Percentiles rank a stretch among this genome's conserved stretches.
These are phyloP conservation scores for Colletotrichum nymphaeae DNA, from an alignment of 2,329 filamentous ascomycete genomes.

Conservation along the genomic window DNA sequence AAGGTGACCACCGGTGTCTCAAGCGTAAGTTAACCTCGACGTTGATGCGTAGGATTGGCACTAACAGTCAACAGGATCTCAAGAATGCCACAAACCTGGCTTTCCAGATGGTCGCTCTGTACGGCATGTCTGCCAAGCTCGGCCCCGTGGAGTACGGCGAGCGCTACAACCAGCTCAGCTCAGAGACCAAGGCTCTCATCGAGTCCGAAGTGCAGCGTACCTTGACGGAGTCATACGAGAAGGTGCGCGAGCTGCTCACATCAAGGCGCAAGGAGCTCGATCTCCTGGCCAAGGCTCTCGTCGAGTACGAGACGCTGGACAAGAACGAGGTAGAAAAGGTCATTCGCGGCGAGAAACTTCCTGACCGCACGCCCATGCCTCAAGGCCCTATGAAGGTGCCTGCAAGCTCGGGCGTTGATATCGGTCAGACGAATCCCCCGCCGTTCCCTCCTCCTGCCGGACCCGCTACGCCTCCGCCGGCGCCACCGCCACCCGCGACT, in stretches of 20 bases:
- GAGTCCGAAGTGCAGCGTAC: conserved; percentile 89
- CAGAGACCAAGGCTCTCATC: conserved; percentile 86
- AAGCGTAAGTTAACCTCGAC: conserved; percentile 64
- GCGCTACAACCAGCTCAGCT: conserved; percentile 84
- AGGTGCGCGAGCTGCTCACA: conserved; percentile 77
- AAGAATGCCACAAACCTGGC: conserved; percentile 83
- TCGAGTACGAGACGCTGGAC: conserved; percentile 94
- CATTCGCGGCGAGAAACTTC: conserved; percentile 85
- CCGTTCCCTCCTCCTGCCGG: conserved; percentile 24
- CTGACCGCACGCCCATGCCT: conserved; percentile 76
- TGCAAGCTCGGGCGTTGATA: conserved; percentile 8
- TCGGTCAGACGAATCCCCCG: conserved; percentile 23
- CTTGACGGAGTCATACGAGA: conserved; percentile 82
- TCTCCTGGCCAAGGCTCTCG: conserved; percentile 85
- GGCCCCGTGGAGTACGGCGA: conserved; percentile 90
- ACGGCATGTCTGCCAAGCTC: conserved; percentile 88
- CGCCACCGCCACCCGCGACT: conserved; percentile 32
- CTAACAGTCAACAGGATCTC: conserved; percentile 74
- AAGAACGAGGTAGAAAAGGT: conserved; percentile 92
- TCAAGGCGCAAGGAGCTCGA: conserved; percentile 88
- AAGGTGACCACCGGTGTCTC: conserved; percentile 91
- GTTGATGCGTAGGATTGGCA: not conserved
- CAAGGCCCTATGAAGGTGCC: conserved; percentile 54
- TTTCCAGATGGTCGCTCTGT: conserved; percentile 87
- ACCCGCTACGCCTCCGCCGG: conserved; percentile 16